Base-by-base conservation (phyloP, 495 filamentous ascomycete genomes). In the Xylaria intraflava region DNA sequence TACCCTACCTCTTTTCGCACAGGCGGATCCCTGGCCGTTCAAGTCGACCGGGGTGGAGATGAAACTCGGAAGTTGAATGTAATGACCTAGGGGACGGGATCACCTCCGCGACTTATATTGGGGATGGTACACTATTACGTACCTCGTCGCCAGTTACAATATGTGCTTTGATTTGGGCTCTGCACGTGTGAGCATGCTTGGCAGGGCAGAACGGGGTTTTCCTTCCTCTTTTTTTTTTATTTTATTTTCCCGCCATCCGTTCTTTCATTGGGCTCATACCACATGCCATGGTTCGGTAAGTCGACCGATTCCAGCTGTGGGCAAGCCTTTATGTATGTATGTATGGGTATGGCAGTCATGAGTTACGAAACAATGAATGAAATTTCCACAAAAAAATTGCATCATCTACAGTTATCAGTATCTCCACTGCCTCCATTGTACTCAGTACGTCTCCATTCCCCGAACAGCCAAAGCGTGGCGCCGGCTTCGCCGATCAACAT, bases 81-180 rank as follows among this genome's bases (percentile, higher is more conserved):
- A 41, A 40, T 40, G 33, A 19, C 10, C 16, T 30, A 44, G 20
- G 27, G 22, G 29, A 30, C 14, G 14, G 40, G 27, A 14, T 26
- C 35, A 14, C 35, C 14, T 3, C 2, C 11, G n/a, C 14, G 2
- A 11, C 35, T 19, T 14, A n/a, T 38, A 19, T n/a, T 38, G 35
- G 35, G n/a, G n/a, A n/a, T n/a, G n/a, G n/a, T n/a, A n/a, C n/a
- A n/a, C n/a, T n/a, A n/a, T n/a, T n/a, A n/a, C n/a, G n/a, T n/a
- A n/a, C n/a, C n/a, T n/a, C n/a, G n/a, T n/a, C n/a, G n/a, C 50
- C 22, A 38, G 40, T 27, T 53, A 45, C 41, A n/a, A n/a, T n/a
- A n/a, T n/a, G n/a, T n/a, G n/a, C n/a, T 36, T 53, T 39, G 50
- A 42, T 53, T 46, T 45, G 41, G 38, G 45, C 45, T 41, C 50